phyloP scores from a whole-genome alignment of 306 rosid species.

The Betula pendula region DNA sequence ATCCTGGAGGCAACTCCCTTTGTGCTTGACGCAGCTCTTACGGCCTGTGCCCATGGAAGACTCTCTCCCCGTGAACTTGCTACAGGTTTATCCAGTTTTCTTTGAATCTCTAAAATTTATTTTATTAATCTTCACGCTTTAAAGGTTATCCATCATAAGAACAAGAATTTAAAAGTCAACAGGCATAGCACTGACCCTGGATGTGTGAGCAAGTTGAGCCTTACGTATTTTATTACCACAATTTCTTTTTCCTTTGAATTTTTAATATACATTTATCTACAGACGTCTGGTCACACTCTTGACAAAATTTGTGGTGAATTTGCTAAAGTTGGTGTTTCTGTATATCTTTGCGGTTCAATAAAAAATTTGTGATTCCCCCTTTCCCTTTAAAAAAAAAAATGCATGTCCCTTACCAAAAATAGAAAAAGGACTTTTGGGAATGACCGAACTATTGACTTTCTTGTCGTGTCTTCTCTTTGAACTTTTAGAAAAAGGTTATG shows the following conservation, averaged over 20 bases:
- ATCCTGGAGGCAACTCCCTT: constrained; percentile 90
- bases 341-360: background rate
- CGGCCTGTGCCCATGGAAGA: constrained; percentile 88
- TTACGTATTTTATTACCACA: background rate
- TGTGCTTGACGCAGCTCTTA: constrained; percentile 90
- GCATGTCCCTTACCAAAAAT: background rate
- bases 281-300: background rate
- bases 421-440: background rate
- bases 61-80: constrained; percentile 84
- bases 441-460: background rate
- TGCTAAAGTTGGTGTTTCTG: background rate
- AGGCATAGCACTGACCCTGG: background rate
- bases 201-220: background rate
- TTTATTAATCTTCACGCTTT: background rate
- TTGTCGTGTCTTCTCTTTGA: background rate
- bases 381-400: background rate
- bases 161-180: background rate
- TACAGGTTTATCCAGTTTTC: constrained; percentile 56
- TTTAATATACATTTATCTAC: background rate
- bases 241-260: background rate
- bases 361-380: background rate
- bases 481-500: background rate
- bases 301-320: background rate
- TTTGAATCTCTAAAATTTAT: constrained; percentile 6
- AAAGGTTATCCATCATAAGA: background rate